These are phyloP conservation scores for Ogataea glucozyma DNA, from an alignment of 805 yeast genomes.

Conservation along the genomic window DNA sequence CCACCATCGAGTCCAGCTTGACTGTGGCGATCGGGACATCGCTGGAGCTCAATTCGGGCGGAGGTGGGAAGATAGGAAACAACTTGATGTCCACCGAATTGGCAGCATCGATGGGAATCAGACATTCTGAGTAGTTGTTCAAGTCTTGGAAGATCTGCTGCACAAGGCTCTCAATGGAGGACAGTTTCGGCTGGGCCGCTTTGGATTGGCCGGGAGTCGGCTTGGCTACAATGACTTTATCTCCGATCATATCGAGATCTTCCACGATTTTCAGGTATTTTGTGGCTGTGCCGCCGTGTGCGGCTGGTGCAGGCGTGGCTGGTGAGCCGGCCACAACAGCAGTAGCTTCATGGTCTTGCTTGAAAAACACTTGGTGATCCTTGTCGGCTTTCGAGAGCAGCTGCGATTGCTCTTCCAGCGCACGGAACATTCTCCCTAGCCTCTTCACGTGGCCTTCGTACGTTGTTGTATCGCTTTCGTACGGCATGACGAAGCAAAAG, in stretches of 20 bases:
- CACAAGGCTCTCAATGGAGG: constrained; percentile 70
- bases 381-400: constrained; percentile 59
- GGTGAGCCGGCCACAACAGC: constrained; percentile 4
- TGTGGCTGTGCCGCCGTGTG: constrained; percentile 17
- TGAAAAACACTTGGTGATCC: constrained; percentile 45
- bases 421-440: constrained; percentile 84
- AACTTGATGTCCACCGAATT: constrained; percentile 90
- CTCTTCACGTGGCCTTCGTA: constrained; percentile 84
- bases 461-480: constrained; percentile 76
- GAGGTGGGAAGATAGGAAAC: constrained; percentile 86
- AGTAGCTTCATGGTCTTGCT: constrained; percentile 19
- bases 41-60: constrained; percentile 69
- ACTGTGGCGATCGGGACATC: constrained; percentile 95
- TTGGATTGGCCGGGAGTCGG: constrained; percentile 26
- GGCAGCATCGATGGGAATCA: constrained; percentile 87
- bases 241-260: constrained; percentile 30
- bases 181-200: constrained; percentile 28
- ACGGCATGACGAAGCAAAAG: constrained; percentile 87
- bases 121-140: constrained; percentile 93
- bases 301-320: constrained; percentile 14
- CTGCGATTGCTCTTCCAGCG: constrained; percentile 85
- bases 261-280: constrained; percentile 35
- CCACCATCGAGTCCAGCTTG: constrained; percentile 67
- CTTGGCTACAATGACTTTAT: constrained; percentile 26
- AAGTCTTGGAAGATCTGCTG: constrained; percentile 93